Base-by-base conservation (phyloP, 352 stramenopile species). In the Pseudoperonospora humuli region DNA sequence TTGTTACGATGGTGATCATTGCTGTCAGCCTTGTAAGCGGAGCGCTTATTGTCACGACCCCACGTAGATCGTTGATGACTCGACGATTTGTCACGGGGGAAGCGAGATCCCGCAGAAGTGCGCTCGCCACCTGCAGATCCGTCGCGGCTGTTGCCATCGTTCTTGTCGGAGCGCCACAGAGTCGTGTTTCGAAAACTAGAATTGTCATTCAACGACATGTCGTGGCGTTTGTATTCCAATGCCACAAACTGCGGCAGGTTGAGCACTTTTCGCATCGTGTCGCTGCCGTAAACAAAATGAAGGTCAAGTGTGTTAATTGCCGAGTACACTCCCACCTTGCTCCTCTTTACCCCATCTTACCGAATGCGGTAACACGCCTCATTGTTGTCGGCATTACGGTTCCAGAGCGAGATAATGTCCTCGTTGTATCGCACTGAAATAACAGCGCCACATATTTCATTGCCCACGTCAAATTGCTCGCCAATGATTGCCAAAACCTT, bases 321-420 rank as follows among this genome's bases (percentile, higher is more conserved):
- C 15, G 3, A 20, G 19, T 28, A 41, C n/a, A 7, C 20, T 21
- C 8, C 17, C 17, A n/a, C 13, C 5, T 14, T 24, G 17, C 13
- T 18, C 18, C 14, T 3, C 13, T 14, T 42, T 23, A 25, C 21
- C 3, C 32, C 15, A 1, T 43, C 50, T 38, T 58, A 87, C 75
- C 78, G 74, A 42, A 93, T 93, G 38, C 71, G 77, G 37, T 83
- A 85, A 54, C 80, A 86, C 14, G 84, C 80, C 50, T 94, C 85
- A 39, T 79, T 86, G 68, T 97, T 96, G 62, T 96, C 84, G 28
- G 88, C 84, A 49, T 94, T 96, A 42, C 86, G 81, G 67, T 97
- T 97, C 89, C 89, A 97, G 19, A 97, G 77, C 42, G 86, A 95
- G 39, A 97, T 93, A 53, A 96, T 90, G 60, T 97, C 89, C 64